Percentiles rank a stretch among this genome's conserved stretches.
Conservation (phyloP, 169 alveolate species). For the Perkinsus chesapeaki region DNA sequence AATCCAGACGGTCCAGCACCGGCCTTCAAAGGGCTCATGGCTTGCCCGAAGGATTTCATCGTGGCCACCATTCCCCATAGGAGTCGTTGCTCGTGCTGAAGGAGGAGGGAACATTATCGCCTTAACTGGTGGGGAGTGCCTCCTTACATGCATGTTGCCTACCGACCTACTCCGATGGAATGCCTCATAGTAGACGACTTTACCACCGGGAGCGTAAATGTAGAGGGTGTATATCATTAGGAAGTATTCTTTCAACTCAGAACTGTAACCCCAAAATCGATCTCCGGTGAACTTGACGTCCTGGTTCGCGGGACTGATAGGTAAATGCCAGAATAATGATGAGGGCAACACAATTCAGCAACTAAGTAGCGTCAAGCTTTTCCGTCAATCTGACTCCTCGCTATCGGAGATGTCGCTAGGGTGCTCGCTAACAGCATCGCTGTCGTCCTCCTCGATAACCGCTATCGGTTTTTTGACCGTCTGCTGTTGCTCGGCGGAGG, state of each 20-base stretch:
- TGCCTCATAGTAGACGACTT: not conserved
- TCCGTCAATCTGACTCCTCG: not conserved
- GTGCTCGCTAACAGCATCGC: not conserved
- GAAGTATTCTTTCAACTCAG: not conserved
- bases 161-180: not conserved
- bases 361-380: too few relatives aligned
- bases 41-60: not conserved
- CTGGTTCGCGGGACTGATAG: too few relatives aligned
- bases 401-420: not conserved
- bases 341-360: too few relatives aligned
- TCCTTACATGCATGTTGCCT: not conserved
- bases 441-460: not conserved
- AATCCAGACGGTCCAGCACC: not conserved
- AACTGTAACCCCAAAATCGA: not conserved
- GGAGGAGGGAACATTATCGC: not conserved
- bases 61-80: not conserved
- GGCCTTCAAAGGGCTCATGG: not conserved
- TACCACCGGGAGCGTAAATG: not conserved
- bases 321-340: too few relatives aligned
- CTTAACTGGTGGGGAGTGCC: not conserved
- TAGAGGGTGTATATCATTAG: not conserved
- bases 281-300: too few relatives aligned
- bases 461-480: not conserved
- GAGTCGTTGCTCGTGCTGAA: not conserved
- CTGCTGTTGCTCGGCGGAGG: not conserved